phyloP scores from a whole-genome alignment of 2,329 filamentous ascomycete species.

The Colletotrichum lindemuthianum region DNA sequence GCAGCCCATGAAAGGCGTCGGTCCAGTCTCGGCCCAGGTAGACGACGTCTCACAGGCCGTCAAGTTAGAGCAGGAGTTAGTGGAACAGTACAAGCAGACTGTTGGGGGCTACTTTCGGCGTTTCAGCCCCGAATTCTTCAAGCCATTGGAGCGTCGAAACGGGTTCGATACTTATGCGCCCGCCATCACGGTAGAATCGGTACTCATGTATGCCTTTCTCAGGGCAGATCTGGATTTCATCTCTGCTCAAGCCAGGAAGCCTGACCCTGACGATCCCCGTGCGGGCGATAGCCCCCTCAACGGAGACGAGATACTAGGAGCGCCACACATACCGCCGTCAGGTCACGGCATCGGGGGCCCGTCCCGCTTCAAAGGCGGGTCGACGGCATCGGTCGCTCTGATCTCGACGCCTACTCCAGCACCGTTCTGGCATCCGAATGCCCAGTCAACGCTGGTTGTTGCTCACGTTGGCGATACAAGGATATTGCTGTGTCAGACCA shows the following conservation, averaged over 20 bases:
- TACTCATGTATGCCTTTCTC: conserved; percentile 92
- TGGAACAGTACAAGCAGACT: conserved; percentile 81
- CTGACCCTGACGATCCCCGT: conserved; percentile 76
- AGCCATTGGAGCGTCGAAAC: conserved; percentile 45
- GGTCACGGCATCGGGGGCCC: conserved; percentile 75
- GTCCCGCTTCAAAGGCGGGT: conserved; percentile 89
- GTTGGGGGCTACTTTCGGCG: conserved; percentile 95
- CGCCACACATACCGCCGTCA: conserved; percentile 63
- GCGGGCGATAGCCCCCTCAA: conserved; percentile 83
- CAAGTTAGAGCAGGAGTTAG: conserved; percentile 75
- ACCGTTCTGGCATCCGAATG: conserved; percentile 94
- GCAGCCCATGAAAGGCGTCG: conserved; percentile 49
- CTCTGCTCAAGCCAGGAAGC: conserved; percentile 84
- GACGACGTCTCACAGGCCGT: conserved; percentile 70
- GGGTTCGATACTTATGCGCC: conserved; percentile 39
- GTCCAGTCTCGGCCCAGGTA: conserved; percentile 59
- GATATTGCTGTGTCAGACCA: conserved; percentile 87
- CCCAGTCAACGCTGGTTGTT: conserved; percentile 83
- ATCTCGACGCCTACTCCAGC: conserved; percentile 92
- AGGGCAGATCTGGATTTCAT: conserved; percentile 96
- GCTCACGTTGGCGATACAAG: conserved; percentile 95
- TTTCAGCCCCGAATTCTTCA: conserved; percentile 85
- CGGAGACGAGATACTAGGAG: conserved; percentile 82
- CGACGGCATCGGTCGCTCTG: conserved; percentile 88
- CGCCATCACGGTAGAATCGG: conserved; percentile 74